phyloP scores from a whole-genome alignment of 768 basidiomycete genomes.

The Sarcodon aspratus region DNA sequence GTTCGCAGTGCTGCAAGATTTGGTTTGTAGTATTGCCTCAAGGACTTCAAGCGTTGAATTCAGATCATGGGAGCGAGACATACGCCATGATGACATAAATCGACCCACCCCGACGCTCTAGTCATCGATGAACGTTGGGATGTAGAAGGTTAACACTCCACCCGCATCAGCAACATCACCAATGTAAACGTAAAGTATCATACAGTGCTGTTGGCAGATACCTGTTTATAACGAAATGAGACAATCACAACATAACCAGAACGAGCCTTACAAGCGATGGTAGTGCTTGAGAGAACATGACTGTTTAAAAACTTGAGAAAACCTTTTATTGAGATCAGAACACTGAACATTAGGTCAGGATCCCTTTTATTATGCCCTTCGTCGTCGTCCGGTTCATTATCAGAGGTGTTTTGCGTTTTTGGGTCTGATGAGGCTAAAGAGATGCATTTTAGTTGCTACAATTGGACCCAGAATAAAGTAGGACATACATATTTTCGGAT shows the following conservation, averaged over 20 bases:
- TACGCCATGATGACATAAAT: too few species aligned
- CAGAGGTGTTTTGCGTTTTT: constrained; percentile 12
- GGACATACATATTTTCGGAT: constrained; percentile 40
- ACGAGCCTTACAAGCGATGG: constrained; percentile 65
- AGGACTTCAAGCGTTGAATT: too few species aligned
- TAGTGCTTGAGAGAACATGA: constrained; percentile 71
- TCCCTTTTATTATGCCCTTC: constrained; percentile 30
- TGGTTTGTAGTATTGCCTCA: too few species aligned
- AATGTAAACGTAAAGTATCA: constrained; percentile 84
- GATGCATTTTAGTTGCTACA: not conserved
- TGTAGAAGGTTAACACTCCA: constrained; percentile 81
- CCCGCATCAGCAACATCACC: constrained; percentile 71
- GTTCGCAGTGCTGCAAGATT: too few species aligned
- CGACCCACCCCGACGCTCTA: constrained; percentile 1
- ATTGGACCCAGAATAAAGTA: not conserved
- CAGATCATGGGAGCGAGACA: too few species aligned
- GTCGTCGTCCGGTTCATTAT: constrained; percentile 15
- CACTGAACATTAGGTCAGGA: constrained; percentile 46
- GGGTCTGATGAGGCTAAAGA: not conserved
- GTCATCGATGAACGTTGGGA: constrained; percentile 68
- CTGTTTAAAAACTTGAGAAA: constrained; percentile 76
- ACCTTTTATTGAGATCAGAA: constrained; percentile 60
- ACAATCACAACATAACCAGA: not conserved
- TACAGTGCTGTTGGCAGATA: constrained; percentile 72
- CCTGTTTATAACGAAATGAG: constrained; percentile 27